Evolutionary conservation across 371 early-diverging fungal genomes (phyloP).

Genomic region (Furculomyces boomerangus): DNA sequence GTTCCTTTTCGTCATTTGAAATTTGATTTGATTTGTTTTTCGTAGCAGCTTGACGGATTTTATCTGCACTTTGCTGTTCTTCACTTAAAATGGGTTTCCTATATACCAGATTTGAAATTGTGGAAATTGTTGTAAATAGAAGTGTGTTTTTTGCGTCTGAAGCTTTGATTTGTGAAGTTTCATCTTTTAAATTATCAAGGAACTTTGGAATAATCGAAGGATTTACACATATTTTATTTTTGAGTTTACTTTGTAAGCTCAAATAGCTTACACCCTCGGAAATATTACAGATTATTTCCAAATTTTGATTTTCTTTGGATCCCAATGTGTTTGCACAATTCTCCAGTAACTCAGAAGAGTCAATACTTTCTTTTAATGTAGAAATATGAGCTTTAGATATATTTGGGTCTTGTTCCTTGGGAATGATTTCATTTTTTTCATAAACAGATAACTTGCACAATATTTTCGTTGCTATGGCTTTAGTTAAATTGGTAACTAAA

Average conservation of each 20-base stretch:
- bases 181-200: neutral
- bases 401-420: too few species aligned
- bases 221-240: neutral
- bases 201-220: neutral
- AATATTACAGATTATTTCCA: neutral
- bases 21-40: neutral
- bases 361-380: too few species aligned
- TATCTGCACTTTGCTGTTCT: neutral
- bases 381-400: too few species aligned
- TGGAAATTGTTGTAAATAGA: neutral
- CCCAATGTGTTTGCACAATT: too few species aligned
- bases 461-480: too few species aligned
- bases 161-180: neutral
- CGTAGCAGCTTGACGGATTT: neutral
- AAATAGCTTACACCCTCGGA: neutral
- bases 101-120: constrained; percentile 1
- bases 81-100: constrained; percentile 1
- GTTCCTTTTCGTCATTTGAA: neutral
- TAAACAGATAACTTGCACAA: too few species aligned
- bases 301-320: too few species aligned
- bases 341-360: too few species aligned
- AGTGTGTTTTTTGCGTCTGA: neutral
- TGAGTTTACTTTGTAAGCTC: neutral
- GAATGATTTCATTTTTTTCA: too few species aligned
- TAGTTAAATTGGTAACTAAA: too few species aligned